Conservation (phyloP, 345 rosid genomes). For the Cardamine occulta region DNA sequence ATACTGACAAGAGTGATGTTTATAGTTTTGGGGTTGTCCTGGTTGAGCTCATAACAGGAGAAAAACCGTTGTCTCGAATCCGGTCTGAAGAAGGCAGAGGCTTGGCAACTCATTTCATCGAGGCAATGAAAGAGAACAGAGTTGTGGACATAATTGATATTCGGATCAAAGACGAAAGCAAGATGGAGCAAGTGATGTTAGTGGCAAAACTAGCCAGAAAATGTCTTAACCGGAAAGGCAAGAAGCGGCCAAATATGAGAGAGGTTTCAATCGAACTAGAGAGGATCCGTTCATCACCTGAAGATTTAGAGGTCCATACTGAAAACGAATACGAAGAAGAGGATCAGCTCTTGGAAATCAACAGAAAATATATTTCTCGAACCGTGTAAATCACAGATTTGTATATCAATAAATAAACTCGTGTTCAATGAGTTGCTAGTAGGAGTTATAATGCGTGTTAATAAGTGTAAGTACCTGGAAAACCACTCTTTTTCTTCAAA, state of each 20-base stretch:
- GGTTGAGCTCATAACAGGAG: constrained; percentile 65
- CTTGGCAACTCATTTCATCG: constrained; percentile 42
- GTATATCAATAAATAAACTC: too few species aligned
- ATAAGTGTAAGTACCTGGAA: too few species aligned
- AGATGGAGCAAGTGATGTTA: constrained; percentile 16
- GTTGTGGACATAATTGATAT: constrained; percentile 39
- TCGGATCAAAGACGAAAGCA: not conserved
- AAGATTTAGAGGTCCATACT: not conserved
- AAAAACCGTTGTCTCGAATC: constrained; percentile 33
- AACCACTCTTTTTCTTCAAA: too few species aligned
- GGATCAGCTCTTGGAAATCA: too few species aligned
- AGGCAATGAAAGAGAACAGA: constrained; percentile 28
- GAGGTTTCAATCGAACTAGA: constrained; percentile 43
- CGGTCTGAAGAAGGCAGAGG: constrained; percentile 25
- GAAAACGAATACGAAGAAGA: too few species aligned
- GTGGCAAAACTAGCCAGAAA: constrained; percentile 42
- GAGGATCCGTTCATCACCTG: constrained; percentile 19
- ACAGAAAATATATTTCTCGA: too few species aligned
- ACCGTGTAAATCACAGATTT: too few species aligned
- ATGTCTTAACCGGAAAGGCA: constrained; percentile 43
- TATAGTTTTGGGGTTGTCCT: constrained; percentile 86
- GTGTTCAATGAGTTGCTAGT: too few species aligned
- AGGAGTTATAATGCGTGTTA: too few species aligned
- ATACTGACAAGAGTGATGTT: constrained; percentile 36
- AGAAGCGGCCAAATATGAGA: constrained; percentile 49